Evolutionary conservation across 2,329 filamentous ascomycete species (phyloP).

Genomic region (Microascus cirrosus): DNA sequence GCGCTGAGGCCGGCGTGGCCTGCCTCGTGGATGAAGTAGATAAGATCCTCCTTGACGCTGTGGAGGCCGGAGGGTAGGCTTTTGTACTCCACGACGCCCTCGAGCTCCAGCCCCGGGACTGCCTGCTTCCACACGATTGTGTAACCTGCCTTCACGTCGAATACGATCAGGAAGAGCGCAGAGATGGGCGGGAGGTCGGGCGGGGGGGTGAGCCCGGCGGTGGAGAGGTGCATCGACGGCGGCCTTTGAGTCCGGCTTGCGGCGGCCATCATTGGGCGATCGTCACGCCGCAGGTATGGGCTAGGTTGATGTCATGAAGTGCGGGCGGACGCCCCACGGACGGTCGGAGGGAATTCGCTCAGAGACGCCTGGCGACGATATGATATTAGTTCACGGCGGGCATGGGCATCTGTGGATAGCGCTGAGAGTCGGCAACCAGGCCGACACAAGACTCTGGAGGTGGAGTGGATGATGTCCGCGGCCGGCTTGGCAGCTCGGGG

Average conservation of each 20-base stretch:
- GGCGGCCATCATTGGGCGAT: not conserved
- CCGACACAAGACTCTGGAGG: not conserved
- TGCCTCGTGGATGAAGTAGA: conserved; percentile 82
- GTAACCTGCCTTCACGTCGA: conserved; percentile 86
- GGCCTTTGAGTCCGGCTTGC: not conserved
- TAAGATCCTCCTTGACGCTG: conserved; percentile 75
- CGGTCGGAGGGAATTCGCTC: not conserved
- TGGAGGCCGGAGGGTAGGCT: conserved; percentile 89
- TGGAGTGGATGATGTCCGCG: not conserved
- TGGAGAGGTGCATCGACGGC: not conserved
- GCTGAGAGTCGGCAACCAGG: not conserved
- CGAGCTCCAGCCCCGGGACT: conserved; percentile 58
- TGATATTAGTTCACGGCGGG: not conserved
- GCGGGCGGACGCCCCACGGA: not conserved
- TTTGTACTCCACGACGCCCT: conserved; percentile 91
- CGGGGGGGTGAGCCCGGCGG: conserved; percentile 16
- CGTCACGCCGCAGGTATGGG: not conserved
- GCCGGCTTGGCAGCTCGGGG: not conserved
- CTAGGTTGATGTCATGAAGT: not conserved
- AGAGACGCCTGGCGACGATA: not conserved
- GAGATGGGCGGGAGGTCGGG: conserved; percentile 51
- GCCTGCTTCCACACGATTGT: conserved; percentile 83
- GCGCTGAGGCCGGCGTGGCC: conserved; percentile 81
- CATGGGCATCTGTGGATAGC: not conserved
- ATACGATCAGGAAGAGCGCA: conserved; percentile 79